Evolutionary conservation across 805 yeast genomes (phyloP), one percentile per base, ranked within the genome.

Genomic region (Spathaspora gorwiae): DNA sequence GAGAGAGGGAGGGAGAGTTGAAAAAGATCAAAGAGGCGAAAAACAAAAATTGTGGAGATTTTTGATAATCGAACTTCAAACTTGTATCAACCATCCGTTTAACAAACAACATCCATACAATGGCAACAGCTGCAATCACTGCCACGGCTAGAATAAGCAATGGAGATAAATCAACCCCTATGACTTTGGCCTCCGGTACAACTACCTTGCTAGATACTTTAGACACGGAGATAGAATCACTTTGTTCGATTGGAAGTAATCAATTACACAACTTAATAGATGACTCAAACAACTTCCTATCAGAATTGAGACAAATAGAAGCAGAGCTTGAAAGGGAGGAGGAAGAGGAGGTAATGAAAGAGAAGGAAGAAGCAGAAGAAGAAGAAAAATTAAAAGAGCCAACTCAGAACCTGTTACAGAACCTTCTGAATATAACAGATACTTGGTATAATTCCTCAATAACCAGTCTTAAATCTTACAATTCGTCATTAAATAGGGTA

Each of bases 361-460:
- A 27, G 46, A 45, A 35, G 24, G 37, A 26, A 13, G 45, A 43
- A 10, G 9, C 27, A 14, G 45, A 40, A 10, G 8, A 40, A 10
- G 8, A 24, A 27, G 19, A 29, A 12, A 35, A 42, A 15, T 35
- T 24, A 37, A 37, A n/a, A 12, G 14, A 9, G 26, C 39, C 40
- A 26, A 14, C 24, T 7, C 27, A 29, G 8, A 19, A 8, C 30
- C 15, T n/a, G 10, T 10, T 12, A 40, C 30, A 11, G 19, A 29
- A 27, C 10, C 14, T 36, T 10, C 26, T 11, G 6, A 46, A 50
- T 8, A 15, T 47, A 14, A 42, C 61, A n/a, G 44, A 54, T 24
- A 13, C 39, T 6, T 71, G 76, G 76, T 69, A 71, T 47, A 65
- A 63, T 47, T 44, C 44, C 31, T 63, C 71, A 7, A 70, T 71